Evolutionary conservation across 306 rosid species (phyloP), one percentile per base, ranked within the genome.

Genomic region (Phaseolus lunatus): DNA sequence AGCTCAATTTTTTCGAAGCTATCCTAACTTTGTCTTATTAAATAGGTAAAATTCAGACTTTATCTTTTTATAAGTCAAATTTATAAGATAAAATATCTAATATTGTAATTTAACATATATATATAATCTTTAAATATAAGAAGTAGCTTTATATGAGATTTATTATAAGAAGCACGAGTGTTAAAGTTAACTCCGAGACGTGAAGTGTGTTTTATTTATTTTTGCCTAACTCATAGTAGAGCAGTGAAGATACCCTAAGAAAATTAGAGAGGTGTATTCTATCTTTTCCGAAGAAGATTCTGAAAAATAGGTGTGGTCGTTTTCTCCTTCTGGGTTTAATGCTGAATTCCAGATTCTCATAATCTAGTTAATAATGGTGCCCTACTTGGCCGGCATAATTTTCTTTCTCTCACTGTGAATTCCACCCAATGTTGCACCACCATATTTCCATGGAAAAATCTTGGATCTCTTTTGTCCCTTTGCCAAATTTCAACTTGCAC

Each of bases 301-400:
- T 82, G 22, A 68, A 45, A 78, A 23, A 71, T 56, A 35, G 48
- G 69, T 43, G 70, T 43, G 71, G 79, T 77, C 76, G 27, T 73
- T 61, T 65, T 72, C 50, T 5, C 0, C 19, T 52, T 65, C 52
- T 20, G 2, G 50, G 31, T 37, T 65, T 39, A 39, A 67, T 23
- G 72, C 18, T 44, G 3, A 23, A 15, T 67, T 67, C 54, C 5
- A 22, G 72, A 67, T 67, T 43, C 72, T 67, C 53, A 75, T 75
- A 19, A 76, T 53, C 70, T 73, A 54, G 41, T 45, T 33, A 16
- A 33, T 56, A 69, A 44, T 57, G 47, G 75, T 58, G 19, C 68
- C 77, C 64, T 71, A 39, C 31, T 75, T 66, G 67, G 85, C 63
- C 79, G 72, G 82, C 84, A 67, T 57, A 22, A 47, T 77, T 76